Conservation (phyloP, 495 filamentous ascomycete species). For the Bombardia bombarda region DNA sequence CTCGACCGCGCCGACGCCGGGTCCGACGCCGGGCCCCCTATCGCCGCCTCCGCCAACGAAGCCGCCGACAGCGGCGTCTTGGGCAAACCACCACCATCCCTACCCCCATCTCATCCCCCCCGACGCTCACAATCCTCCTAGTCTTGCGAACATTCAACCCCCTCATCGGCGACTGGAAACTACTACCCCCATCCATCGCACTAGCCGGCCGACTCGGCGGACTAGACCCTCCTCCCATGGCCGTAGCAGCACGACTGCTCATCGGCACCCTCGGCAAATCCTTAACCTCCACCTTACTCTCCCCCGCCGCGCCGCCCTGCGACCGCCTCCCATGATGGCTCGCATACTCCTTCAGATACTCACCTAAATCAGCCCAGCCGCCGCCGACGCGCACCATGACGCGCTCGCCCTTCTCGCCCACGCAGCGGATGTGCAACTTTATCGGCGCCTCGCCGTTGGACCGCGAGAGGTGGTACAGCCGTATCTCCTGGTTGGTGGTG, state of each 20-base stretch:
- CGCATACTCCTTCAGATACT: constrained; percentile 91
- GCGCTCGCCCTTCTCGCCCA: constrained; percentile 82
- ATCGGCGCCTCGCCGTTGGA: constrained; percentile 74
- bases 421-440: constrained; percentile 85
- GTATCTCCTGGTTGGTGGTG: constrained; percentile 70
- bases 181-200: too few relatives aligned
- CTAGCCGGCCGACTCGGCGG: too few relatives aligned
- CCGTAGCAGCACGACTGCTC: too few relatives aligned
- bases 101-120: too few relatives aligned
- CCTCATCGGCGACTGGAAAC: too few relatives aligned
- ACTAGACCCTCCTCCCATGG: constrained; percentile 32
- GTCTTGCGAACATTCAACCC: constrained; percentile 43
- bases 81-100: too few relatives aligned
- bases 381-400: constrained; percentile 97
- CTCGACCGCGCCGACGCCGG: constrained; percentile 36
- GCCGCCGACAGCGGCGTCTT: constrained; percentile 23
- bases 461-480: constrained; percentile 88
- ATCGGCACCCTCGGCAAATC: constrained; percentile 34
- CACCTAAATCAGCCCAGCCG: constrained; percentile 90
- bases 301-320: constrained; percentile 8
- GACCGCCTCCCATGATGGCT: constrained; percentile 71
- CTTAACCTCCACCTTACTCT: constrained; percentile 50
- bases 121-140: constrained; percentile 31
- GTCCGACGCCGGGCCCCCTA: too few relatives aligned
- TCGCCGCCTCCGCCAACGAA: too few relatives aligned